phyloP scores from a whole-genome alignment of 306 rosid species.

The Castanea mollissima region DNA sequence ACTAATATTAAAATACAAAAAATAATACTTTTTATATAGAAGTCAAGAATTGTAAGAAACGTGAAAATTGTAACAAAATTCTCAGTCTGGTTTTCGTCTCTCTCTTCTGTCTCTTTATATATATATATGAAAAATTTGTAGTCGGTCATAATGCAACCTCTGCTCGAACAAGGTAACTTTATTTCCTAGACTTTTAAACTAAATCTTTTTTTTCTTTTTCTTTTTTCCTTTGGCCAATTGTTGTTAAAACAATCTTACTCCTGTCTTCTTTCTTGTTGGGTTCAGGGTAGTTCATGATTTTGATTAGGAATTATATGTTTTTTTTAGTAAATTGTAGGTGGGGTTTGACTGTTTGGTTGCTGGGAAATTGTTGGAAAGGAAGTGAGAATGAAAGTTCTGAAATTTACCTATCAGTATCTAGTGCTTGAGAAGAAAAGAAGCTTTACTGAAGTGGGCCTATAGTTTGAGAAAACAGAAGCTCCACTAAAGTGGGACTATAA shows the following conservation, averaged over 20 bases:
- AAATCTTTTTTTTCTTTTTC: not conserved
- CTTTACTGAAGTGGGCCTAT: not conserved
- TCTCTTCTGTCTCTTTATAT: not conserved
- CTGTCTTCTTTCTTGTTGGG: not conserved
- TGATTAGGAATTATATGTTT: not conserved
- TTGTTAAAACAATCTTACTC: not conserved
- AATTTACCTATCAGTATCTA: not conserved
- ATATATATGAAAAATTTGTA: too few relatives aligned
- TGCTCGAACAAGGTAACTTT: not conserved
- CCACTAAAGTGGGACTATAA: not conserved
- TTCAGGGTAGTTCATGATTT: not conserved
- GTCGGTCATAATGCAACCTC: not conserved
- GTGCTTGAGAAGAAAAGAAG: not conserved
- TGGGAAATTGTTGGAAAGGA: not conserved
- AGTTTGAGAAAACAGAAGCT: not conserved
- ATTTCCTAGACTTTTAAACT: not conserved
- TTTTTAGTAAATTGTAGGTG: not conserved
- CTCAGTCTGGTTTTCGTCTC: too few relatives aligned
- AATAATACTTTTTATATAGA: too few relatives aligned
- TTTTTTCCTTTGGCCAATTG: not conserved
- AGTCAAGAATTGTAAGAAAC: too few relatives aligned
- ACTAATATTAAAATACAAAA: too few relatives aligned
- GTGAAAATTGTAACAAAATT: too few relatives aligned
- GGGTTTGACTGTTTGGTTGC: not conserved
- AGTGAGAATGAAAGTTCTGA: not conserved